Evolutionary conservation across 345 rosid genomes (phyloP), one percentile per base, ranked within the genome.

Genomic region (Cardiospermum halicacabum): DNA sequence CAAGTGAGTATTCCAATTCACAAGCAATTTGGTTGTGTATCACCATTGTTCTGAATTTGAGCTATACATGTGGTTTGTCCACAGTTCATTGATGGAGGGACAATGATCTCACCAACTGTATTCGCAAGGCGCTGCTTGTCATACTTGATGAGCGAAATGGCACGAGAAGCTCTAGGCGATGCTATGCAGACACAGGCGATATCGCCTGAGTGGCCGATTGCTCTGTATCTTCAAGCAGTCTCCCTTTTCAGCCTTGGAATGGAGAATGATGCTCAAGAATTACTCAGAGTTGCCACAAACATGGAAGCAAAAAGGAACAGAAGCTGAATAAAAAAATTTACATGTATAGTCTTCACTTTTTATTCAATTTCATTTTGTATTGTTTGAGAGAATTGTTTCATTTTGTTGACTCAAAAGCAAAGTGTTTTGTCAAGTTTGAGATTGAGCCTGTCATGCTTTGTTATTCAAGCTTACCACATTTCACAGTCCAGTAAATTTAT

Each of bases 61-160:
- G 40, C 13, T 11, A 28, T 27, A 39, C 11, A 18, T 18, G 47
- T 61, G 12, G 34, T 12, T 64, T 47, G 40, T 61, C 0, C 55
- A 69, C 58, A 86, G 98, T 93, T 90, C 77, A 88, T 93, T 63
- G 90, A 77, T 21, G 96, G 96, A 27, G 94, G 92, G 69, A 88
- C 90, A 37, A 86, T 82, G 84, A 86, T 88, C 45, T 93, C 98
- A 24, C 97, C 97, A 8, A 93, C 98, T 0, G 91, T 93, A 13
- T 84, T 81, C 51, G 85, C 86, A 2, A 81, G 98, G 75, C 87
- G 98, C 64, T 90, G 97, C 82, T 78, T 94, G 45, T 87, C 87
- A 47, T 85, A 89, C 81, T 64, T 94, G 80, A 85, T 84, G 79
- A 84, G 50, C 11, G 88, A 85, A 42, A 81, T 80, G 96, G 75